phyloP scores from a whole-genome alignment of 331 rosid species.

The Quercus lobata region DNA sequence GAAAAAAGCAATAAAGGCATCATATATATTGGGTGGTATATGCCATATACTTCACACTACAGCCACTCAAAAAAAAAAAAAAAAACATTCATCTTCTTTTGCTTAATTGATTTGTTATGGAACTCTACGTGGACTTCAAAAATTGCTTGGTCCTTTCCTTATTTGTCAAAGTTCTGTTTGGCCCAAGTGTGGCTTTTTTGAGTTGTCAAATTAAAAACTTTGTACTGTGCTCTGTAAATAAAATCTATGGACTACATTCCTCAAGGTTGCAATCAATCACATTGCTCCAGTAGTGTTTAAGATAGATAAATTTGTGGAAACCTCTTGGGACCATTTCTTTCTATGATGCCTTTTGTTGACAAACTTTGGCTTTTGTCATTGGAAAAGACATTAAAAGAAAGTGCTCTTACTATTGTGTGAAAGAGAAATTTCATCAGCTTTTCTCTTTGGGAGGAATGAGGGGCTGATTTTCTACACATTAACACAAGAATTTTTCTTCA shows the following conservation, averaged over 20 bases:
- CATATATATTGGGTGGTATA: background rate
- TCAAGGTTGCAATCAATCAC: background rate
- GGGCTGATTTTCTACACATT: no score
- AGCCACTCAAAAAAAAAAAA: background rate
- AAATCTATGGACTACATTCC: background rate
- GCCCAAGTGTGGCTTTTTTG: background rate
- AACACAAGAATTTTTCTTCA: no score
- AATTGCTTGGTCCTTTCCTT: background rate
- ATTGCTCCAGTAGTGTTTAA: background rate
- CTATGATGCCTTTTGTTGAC: background rate
- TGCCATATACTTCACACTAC: no score
- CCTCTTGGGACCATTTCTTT: background rate
- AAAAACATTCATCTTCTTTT: background rate
- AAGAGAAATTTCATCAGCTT: background rate
- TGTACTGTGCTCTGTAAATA: no score
- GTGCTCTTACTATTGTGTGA: background rate
- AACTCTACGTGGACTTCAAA: background rate
- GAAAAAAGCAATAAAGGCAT: background rate
- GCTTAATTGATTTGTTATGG: background rate
- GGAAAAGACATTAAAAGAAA: background rate
- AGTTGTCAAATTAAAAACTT: background rate
- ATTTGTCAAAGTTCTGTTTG: background rate
- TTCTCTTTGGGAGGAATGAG: no score
- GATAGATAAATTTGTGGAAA: background rate
- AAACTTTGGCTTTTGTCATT: background rate